Evolutionary conservation across 2,329 filamentous ascomycete species (phyloP), one percentile per base, ranked within the genome.

Genomic region (Ophiocordyceps robertsii): DNA sequence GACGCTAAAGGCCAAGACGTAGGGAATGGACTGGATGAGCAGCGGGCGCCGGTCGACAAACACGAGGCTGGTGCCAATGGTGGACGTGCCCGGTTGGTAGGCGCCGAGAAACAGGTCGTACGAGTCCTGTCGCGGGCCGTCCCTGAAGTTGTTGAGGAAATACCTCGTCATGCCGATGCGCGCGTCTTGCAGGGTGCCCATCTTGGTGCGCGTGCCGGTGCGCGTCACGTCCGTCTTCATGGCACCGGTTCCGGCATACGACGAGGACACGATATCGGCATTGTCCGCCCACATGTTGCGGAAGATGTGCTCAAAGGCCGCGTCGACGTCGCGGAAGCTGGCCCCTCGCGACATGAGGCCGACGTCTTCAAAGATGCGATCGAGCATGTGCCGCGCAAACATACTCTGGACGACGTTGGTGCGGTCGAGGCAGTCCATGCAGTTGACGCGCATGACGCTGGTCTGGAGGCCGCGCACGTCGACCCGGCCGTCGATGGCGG

Each of bases 261-360:
- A 82, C 51, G 78, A 82, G 16, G 89, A 94, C 30, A 98, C 89
- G 21, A 93, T 83, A 60, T 98, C 92, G 43, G 93, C 92, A 56
- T 98, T 98, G 64, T 98, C 92, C 29, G 92, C 92, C 92, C 92
- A 98, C 14, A 96, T 72, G 62, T 96, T 96, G 51, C 92, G 86
- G 76, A 96, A 98, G 45, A 96, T 68, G 53, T 83, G 72, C 62
- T 95, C 89, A 58, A 98, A 98, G 1, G 73, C 76, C 12, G 73
- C 67, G 55, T 95, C 87, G 53, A 88, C 84, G 44, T 73, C 68
- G 36, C 80, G 79, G 52, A 92, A 89, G 19, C 74, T 80, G 54
- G 90, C 77, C 43, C 88, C 88, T 24, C 77, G 75, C 41, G 75
- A 64, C 53, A 96, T 75, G 41, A 95, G 67, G 31, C 89, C 89